Conservation (phyloP, 768 basidiomycete genomes). For the Podaxis sp. region DNA sequence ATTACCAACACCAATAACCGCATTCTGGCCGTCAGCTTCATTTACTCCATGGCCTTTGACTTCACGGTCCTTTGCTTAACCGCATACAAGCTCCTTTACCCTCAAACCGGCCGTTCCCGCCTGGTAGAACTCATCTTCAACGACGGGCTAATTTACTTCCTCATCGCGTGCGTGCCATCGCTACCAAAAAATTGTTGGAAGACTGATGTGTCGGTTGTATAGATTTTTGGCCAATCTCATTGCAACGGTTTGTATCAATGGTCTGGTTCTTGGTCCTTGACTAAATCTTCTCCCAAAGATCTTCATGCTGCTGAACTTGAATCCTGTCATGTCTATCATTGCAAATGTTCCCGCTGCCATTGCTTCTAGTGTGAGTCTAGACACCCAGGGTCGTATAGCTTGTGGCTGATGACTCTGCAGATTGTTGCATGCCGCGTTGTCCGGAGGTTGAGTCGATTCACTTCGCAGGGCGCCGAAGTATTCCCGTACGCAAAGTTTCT, state of each 20-base stretch:
- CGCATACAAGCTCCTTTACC: slow-evolving; percentile 56
- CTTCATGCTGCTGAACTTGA: slow-evolving; percentile 69
- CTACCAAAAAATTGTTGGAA: not conserved
- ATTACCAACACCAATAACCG: slow-evolving; percentile 60
- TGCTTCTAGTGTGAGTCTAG: slow-evolving; percentile 54
- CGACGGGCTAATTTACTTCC: slow-evolving; percentile 74
- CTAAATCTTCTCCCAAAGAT: slow-evolving; percentile 26
- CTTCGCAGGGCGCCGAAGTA: slow-evolving; percentile 46
- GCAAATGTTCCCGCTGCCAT: slow-evolving; percentile 74
- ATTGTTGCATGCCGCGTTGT: slow-evolving; percentile 63
- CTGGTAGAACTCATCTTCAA: slow-evolving; percentile 66
- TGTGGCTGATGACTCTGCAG: slow-evolving; percentile 30
- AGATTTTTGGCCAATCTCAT: slow-evolving; percentile 70
- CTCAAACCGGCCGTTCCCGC: slow-evolving; percentile 45
- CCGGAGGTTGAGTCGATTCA: slow-evolving; percentile 64
- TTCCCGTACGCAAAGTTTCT: slow-evolving; percentile 45
- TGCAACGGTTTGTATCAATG: slow-evolving; percentile 51
- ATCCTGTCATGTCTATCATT: slow-evolving; percentile 73
- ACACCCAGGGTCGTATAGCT: not conserved
- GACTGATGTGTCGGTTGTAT: slow-evolving; percentile 5
- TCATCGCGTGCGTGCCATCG: slow-evolving; percentile 55
- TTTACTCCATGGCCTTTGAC: slow-evolving; percentile 76
- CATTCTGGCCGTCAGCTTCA: slow-evolving; percentile 64
- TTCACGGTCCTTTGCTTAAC: slow-evolving; percentile 61
- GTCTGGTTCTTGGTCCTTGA: not conserved